Evolutionary conservation across 1,284 basidiomycete genomes (phyloP).

Genomic region (Somion occarium): DNA sequence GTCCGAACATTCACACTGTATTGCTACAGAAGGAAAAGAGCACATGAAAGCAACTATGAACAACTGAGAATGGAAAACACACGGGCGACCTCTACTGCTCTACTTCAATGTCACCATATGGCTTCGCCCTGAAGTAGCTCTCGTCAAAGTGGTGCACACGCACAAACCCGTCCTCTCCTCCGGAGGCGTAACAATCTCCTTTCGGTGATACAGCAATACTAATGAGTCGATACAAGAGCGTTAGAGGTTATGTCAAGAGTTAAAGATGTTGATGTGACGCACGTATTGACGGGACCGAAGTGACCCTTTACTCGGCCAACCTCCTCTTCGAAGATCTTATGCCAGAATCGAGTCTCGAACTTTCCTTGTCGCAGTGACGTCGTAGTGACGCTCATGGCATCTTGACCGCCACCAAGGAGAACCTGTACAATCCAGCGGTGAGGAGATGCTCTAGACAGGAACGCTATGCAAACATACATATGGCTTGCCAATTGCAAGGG

Average conservation of each 20-base stretch:
- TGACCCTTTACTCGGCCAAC: constrained; percentile 96
- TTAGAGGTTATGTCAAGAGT: constrained; percentile 6
- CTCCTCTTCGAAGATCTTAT: constrained; percentile 98
- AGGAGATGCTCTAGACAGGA: constrained; percentile 5
- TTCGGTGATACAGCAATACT: constrained; percentile 91
- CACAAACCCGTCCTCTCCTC: constrained; percentile 95
- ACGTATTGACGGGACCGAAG: constrained; percentile 98
- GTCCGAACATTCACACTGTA: no score
- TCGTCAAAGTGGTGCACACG: constrained; percentile 92
- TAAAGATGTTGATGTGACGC: constrained; percentile 27
- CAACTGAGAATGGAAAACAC: not conserved
- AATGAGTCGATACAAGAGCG: constrained; percentile 5
- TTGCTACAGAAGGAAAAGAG: no score
- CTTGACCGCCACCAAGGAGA: constrained; percentile 93
- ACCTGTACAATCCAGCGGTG: constrained; percentile 44
- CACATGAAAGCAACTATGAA: no score
- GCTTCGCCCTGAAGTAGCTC: constrained; percentile 83
- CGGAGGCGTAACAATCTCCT: constrained; percentile 88
- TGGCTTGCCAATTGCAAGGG: constrained; percentile 80
- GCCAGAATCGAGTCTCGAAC: constrained; percentile 99
- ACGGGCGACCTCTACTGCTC: constrained; percentile 34
- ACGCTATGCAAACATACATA: constrained; percentile 50
- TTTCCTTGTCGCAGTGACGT: constrained; percentile 92
- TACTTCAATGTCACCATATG: constrained; percentile 87
- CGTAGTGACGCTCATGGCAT: constrained; percentile 97